Evolutionary conservation across 345 rosid species (phyloP), one percentile per base, ranked within the genome.

Genomic region (Salix suchowensis): DNA sequence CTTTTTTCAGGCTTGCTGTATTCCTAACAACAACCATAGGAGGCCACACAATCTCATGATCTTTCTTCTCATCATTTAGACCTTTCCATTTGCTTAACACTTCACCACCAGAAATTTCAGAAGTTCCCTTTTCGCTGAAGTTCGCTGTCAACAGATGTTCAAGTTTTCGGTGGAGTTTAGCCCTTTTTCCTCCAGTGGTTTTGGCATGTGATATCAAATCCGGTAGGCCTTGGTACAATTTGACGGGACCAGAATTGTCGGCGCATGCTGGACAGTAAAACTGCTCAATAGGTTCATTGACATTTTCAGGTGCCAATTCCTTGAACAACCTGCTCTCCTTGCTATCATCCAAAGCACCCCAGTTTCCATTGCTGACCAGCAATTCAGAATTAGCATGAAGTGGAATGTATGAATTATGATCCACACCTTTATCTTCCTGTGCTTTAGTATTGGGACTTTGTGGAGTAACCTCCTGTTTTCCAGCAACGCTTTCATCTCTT

Each of bases 231-330:
- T 79, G 79, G 78, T 89, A 91, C 94, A 93, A 90, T 78, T 90
- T 91, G 44, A 87, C 90, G 39, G 95, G 79, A 74, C 92, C 94
- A n/a, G 92, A 93, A 72, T 94, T 91, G 39, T 81, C 84, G 73
- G 79, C 90, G 81, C 98, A 94, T 67, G 92, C 97, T 8, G 98
- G 94, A 77, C 97, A 92, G 79, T 92, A 93, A 96, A 97, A 94
- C 83, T 85, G 91, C 85, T 94, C 86, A 44, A 48, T 87, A 19
- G 88, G 94, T 71, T 92, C 91, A 70, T 85, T 86, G 10, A 91
- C 86, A 77, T 90, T 82, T 64, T 90, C 94, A 36, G 79, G 72
- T 9, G 79, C 72, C 83, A 94, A 68, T 19, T 64, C 67, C 58
- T 86, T 90, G 76, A 90, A 77, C 68, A 77, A 94, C 61, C 77